Conservation (phyloP, 2,329 filamentous ascomycete genomes). For the Shiraia sp. region DNA sequence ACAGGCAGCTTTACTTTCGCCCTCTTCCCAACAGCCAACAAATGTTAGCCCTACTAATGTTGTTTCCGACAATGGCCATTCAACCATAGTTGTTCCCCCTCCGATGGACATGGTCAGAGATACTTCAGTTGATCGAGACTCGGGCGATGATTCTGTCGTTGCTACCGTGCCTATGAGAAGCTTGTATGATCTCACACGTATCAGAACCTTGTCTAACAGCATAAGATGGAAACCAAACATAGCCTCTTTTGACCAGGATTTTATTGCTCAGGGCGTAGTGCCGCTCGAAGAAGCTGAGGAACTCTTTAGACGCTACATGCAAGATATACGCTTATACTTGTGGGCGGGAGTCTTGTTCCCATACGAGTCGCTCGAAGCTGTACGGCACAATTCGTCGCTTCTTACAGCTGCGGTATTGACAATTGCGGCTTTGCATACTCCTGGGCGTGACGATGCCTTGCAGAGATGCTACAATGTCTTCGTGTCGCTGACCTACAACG, state of each 20-base stretch:
- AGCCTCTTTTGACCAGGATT: conserved; percentile 34
- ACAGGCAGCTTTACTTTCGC: conserved; percentile 14
- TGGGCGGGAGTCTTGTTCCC: conserved; percentile 39
- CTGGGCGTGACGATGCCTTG: conserved; percentile 30
- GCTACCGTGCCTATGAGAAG: conserved; percentile 40
- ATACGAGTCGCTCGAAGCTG: conserved; percentile 33
- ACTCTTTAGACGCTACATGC: conserved; percentile 34
- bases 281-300: conserved; percentile 31
- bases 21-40: conserved; percentile 12
- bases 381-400: conserved; percentile 35
- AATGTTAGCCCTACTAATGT: conserved; percentile 29
- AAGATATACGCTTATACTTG: conserved; percentile 36
- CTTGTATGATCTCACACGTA: conserved; percentile 39
- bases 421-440: conserved; percentile 35
- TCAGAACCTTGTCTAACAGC: conserved; percentile 37
- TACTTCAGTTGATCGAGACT: conserved; percentile 35
- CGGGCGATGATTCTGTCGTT: conserved; percentile 29
- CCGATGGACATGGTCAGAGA: conserved; percentile 42
- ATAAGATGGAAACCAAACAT: conserved; percentile 26
- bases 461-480: conserved; percentile 40
- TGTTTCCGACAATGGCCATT: conserved; percentile 26
- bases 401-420: conserved; percentile 37
- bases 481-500: conserved; percentile 36
- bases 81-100: conserved; percentile 29
- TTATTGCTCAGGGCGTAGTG: conserved; percentile 37